A percentile compares a stretch with the other conserved stretches of the same genome.
Evolutionary conservation across 73 alveolate species (phyloP).

Genomic region (Stentor roeselii): DNA sequence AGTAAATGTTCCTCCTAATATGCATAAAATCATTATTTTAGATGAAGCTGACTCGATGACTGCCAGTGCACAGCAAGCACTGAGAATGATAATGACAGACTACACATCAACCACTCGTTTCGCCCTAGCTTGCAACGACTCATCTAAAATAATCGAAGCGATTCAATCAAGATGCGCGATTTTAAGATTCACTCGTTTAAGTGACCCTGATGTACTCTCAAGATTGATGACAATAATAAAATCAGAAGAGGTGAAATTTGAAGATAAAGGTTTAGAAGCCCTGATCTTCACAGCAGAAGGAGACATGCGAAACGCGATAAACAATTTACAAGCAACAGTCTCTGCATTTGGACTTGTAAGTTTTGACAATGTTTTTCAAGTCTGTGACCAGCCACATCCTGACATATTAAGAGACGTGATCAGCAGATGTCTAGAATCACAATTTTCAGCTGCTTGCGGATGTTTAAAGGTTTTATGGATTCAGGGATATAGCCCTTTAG

Average conservation of each 20-base stretch:
- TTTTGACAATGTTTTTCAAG: slow-evolving; percentile 91
- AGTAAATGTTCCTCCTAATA: slow-evolving; percentile 90
- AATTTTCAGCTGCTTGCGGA: slow-evolving; percentile 68
- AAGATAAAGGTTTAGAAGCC: slow-evolving; percentile 90
- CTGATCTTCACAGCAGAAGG: slow-evolving; percentile 96
- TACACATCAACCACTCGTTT: slow-evolving; percentile 92
- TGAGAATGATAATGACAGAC: slow-evolving; percentile 89
- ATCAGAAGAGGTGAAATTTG: slow-evolving; percentile 33
- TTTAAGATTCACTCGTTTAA: slow-evolving; percentile 91
- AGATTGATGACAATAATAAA: slow-evolving; percentile 70
- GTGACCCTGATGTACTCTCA: slow-evolving; percentile 78
- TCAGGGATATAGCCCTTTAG: slow-evolving; percentile 89
- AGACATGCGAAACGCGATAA: slow-evolving; percentile 99
- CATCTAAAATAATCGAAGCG: slow-evolving; percentile 97
- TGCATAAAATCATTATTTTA: slow-evolving; percentile 95
- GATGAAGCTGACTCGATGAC: slow-evolving; percentile 99
- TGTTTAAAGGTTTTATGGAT: slow-evolving; percentile 60
- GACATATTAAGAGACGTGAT: slow-evolving; percentile 72
- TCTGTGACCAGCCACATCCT: slow-evolving; percentile 96
- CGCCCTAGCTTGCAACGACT: slow-evolving; percentile 97
- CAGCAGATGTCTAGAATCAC: slow-evolving; percentile 56
- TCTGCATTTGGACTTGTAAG: slow-evolving; percentile 87
- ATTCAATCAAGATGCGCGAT: slow-evolving; percentile 98
- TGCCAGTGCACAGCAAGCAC: slow-evolving; percentile 96
- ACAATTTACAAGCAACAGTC: slow-evolving; percentile 92